Conservation (phyloP, 225 moss, liverwort and hornwort species). For the Takakia lepidozioides region DNA sequence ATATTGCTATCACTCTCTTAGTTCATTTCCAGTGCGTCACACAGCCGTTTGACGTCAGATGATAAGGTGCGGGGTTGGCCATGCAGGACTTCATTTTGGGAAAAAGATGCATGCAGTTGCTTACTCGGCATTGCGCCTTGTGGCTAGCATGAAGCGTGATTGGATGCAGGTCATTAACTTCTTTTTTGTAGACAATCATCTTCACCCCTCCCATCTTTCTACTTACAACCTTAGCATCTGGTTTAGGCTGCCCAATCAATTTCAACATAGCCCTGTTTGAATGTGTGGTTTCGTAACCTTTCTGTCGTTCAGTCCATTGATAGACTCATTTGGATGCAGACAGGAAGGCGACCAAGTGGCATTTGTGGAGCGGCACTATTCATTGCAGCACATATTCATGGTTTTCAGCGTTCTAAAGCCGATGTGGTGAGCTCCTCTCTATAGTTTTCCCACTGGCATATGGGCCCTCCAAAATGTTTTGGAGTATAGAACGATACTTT, state of each 20-base stretch:
- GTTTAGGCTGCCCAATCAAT: too few species aligned
- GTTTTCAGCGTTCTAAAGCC: slow-evolving; percentile 94
- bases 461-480: too few species aligned
- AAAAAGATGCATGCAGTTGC: slow-evolving; percentile 84
- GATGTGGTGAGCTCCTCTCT: slow-evolving; percentile 96
- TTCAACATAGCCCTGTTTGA: too few species aligned
- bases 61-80: too few species aligned
- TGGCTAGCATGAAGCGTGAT: slow-evolving; percentile 98
- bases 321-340: slow-evolving; percentile 36
- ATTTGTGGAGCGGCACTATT: slow-evolving; percentile 97
- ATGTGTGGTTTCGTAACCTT: neutral
- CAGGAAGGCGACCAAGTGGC: slow-evolving; percentile 93
- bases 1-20: too few species aligned
- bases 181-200: too few species aligned
- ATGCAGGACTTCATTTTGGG: slow-evolving; percentile 91
- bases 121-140: slow-evolving; percentile 85
- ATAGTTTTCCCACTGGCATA: too few species aligned
- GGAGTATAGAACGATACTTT: too few species aligned
- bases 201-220: too few species aligned
- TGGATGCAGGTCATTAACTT: slow-evolving; percentile 99
- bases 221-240: too few species aligned
- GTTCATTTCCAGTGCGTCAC: too few species aligned
- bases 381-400: slow-evolving; percentile 91
- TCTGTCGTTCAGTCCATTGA: neutral
- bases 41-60: too few species aligned